Percentiles rank a stretch among this genome's conserved stretches.
These are phyloP conservation scores for Nicotiana knightiana DNA, from an alignment of 257 asterid species.

Conservation along the genomic window DNA sequence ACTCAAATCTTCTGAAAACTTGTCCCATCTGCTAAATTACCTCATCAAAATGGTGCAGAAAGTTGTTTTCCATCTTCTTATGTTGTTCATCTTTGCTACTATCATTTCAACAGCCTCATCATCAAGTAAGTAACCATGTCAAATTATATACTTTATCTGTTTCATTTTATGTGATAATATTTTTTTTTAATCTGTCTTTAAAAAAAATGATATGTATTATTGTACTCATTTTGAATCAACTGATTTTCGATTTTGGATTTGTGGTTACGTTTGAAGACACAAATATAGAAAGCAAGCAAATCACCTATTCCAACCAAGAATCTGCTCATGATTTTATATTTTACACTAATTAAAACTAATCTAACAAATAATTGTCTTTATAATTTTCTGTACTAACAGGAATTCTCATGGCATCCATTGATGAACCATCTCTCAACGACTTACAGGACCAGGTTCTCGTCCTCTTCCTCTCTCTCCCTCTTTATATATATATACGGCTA, in stretches of 20 bases:
- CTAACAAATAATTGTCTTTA: not conserved
- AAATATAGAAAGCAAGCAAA: too few relatives aligned
- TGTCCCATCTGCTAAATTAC: not conserved
- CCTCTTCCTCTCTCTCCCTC: not conserved
- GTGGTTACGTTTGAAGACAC: too few relatives aligned
- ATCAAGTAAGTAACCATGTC: not conserved
- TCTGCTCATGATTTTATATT: not conserved
- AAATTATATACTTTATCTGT: too few relatives aligned
- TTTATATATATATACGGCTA: not conserved
- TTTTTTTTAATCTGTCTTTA: too few relatives aligned
- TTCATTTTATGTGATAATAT: not conserved
- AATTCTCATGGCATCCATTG: not conserved
- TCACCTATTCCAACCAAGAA: not conserved
- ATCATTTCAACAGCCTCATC: not conserved
- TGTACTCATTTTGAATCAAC: too few relatives aligned
- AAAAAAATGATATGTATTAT: too few relatives aligned
- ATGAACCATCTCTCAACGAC: not conserved
- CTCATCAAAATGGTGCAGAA: constrained; percentile 2
- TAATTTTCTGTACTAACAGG: not conserved
- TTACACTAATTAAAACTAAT: not conserved
- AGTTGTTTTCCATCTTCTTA: not conserved
- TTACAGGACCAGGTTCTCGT: not conserved
- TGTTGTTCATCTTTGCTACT: constrained; percentile 2
- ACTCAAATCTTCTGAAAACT: not conserved
- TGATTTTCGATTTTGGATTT: too few relatives aligned